Evolutionary conservation across 1,284 basidiomycete genomes (phyloP), one percentile per base, ranked within the genome.

Genomic region (Cerrena zonata): DNA sequence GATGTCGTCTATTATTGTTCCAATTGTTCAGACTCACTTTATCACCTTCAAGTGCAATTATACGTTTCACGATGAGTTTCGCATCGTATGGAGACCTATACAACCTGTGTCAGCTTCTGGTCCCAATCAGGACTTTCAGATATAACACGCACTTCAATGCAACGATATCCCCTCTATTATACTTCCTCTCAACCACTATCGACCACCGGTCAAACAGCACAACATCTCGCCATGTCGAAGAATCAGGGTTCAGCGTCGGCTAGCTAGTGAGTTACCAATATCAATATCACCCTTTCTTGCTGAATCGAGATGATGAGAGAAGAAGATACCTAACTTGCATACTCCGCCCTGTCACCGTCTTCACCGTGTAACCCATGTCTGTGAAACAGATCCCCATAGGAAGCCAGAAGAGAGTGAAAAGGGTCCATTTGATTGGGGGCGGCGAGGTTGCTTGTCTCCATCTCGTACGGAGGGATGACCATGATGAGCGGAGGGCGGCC

Each of bases 201-300:
- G 75, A 71, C 54, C 72, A 65, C 7, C 76, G 75, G 64, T 85
- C 77, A 58, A 87, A 88, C 15, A 89, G 52, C 5, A 74, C 83
- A 37, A 86, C 61, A 60, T 89, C 87, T 51, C 73, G 71, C 72
- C 71, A 78, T 4, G 56, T 42, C 7, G 84, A 87, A 5, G 73
- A 73, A 59, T 87, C 80, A 27, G 86, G 87, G 61, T 89, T 89
- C 49, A 89, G 71, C 25, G 84, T 87, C 42, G 87, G 86, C 86
- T 89, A 72, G 61, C 72, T 34, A 15, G 30, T 77, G 55, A 53
- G 56, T 48, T 24, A 58, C 30, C 7, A 53, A 52, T 57, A 55
- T 52, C 47, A 41, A 36, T 36, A 18, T 37, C 30, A 36, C 27
- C 45, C 18, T 47, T 27, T 47, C n/a, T 22, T 30, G 44, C 22